Evolutionary conservation across 495 filamentous ascomycete genomes (phyloP).

Genomic region (Thermothielavioides terrestris): DNA sequence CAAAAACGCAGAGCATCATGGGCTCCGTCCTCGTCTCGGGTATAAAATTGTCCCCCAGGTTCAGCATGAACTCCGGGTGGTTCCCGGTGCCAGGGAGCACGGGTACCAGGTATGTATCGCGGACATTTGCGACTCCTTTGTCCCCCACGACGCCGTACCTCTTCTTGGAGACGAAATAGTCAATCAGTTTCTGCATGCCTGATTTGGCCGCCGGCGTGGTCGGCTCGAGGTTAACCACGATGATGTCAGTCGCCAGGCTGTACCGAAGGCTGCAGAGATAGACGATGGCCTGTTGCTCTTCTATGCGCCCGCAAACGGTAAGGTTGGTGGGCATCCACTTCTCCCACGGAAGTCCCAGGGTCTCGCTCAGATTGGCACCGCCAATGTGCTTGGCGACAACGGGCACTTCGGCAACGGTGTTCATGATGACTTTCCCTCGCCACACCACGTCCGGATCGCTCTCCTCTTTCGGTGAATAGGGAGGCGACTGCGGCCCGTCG

Average conservation of each 20-base stretch:
- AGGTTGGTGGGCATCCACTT: slow-evolving; percentile 61
- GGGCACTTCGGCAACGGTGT: slow-evolving; percentile 59
- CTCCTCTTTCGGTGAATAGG: slow-evolving; percentile 60
- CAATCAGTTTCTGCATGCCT: slow-evolving; percentile 60
- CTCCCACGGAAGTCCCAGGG: slow-evolving; percentile 51
- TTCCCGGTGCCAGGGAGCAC: slow-evolving; percentile 52
- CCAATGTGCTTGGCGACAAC: slow-evolving; percentile 76
- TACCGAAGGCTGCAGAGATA: slow-evolving; percentile 79
- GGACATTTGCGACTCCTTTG: slow-evolving; percentile 57
- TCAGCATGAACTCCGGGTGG: slow-evolving; percentile 63
- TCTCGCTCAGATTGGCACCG: slow-evolving; percentile 61
- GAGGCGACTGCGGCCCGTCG: slow-evolving; percentile 71
- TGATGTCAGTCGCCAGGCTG: slow-evolving; percentile 62
- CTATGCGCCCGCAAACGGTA: slow-evolving; percentile 75
- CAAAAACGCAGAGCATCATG: slow-evolving; percentile 67
- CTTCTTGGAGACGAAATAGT: slow-evolving; percentile 69
- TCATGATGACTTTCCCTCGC: slow-evolving; percentile 74
- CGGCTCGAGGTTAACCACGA: slow-evolving; percentile 57
- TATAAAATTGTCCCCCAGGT: slow-evolving; percentile 64
- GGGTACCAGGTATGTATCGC: slow-evolving; percentile 70
- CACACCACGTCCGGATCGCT: slow-evolving; percentile 58
- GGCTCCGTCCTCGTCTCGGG: slow-evolving; percentile 57
- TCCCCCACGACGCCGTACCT: slow-evolving; percentile 75
- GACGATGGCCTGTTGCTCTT: slow-evolving; percentile 67
- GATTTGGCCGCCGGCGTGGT: slow-evolving; percentile 41